Conservation (phyloP, 495 filamentous ascomycete species). For the Talaromyces proteolyticus region DNA sequence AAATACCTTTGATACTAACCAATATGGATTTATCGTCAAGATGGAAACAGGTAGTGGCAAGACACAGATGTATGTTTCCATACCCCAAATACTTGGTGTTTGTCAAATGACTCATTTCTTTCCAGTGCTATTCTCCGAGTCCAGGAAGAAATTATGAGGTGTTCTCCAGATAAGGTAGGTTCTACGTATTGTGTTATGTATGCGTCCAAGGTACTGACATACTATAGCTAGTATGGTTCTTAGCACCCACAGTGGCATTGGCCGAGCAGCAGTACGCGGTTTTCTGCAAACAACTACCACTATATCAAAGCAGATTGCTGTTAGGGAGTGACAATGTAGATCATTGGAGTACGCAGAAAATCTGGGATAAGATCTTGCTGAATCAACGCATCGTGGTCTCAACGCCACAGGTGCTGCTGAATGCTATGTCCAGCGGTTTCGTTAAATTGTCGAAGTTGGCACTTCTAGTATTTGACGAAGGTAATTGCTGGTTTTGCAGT, state of each 20-base stretch:
- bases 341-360: constrained; percentile 62
- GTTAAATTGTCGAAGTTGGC: constrained; percentile 59
- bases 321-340: constrained; percentile 66
- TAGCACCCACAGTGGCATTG: constrained; percentile 72
- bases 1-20: not conserved
- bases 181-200: not conserved
- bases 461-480: constrained; percentile 87
- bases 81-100: not conserved
- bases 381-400: constrained; percentile 71
- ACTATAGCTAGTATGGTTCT: constrained; percentile 73
- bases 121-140: constrained; percentile 74
- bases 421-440: constrained; percentile 78
- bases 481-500: constrained; percentile 30
- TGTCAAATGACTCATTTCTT: not conserved
- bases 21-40: constrained; percentile 26
- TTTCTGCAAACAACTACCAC: constrained; percentile 55
- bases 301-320: constrained; percentile 56
- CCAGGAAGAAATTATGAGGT: constrained; percentile 62
- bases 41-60: constrained; percentile 96
- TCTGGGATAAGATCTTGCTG: constrained; percentile 68
- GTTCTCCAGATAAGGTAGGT: constrained; percentile 52
- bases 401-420: constrained; percentile 69
- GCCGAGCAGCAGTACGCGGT: constrained; percentile 67
- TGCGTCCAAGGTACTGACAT: constrained; percentile 4
- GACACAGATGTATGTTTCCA: constrained; percentile 69